Evolutionary conservation across 2,329 filamentous ascomycete species (phyloP).

Genomic region (Aspergillus japonicus): DNA sequence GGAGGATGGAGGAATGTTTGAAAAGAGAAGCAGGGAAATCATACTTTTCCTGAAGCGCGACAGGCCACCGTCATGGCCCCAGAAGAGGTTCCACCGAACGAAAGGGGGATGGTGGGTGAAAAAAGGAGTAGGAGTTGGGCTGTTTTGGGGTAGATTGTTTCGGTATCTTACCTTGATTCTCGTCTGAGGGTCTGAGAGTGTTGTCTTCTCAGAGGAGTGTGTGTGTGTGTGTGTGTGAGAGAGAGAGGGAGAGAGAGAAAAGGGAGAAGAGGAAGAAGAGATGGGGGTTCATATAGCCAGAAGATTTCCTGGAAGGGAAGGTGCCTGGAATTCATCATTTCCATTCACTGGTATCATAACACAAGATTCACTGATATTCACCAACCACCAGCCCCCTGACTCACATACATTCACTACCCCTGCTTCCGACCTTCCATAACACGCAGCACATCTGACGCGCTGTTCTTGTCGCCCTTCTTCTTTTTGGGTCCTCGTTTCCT

Average conservation of each 20-base stretch:
- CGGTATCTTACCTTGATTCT: not conserved
- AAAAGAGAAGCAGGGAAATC: not conserved
- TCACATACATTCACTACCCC: constrained; percentile 11
- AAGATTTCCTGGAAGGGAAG: not conserved
- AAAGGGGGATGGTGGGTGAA: not conserved
- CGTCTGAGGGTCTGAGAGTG: too few relatives aligned
- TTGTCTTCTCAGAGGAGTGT: not conserved
- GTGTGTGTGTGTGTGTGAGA: too few relatives aligned
- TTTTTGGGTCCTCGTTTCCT: constrained; percentile 57
- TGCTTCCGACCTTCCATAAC: constrained; percentile 67
- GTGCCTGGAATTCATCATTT: not conserved
- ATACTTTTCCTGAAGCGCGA: not conserved
- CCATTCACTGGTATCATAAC: not conserved
- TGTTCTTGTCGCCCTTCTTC: constrained; percentile 59
- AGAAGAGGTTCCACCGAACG: not conserved
- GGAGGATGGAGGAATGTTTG: not conserved
- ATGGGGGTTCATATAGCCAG: not conserved
- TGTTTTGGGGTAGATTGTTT: not conserved
- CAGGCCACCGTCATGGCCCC: not conserved
- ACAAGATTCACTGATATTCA: not conserved
- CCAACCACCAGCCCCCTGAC: too few relatives aligned
- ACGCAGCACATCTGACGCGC: constrained; percentile 73
- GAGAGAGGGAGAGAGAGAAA: not conserved
- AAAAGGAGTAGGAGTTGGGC: not conserved
- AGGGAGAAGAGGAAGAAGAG: not conserved